These are phyloP conservation scores for Pisolithus marmoratus DNA, from an alignment of 768 basidiomycete species.

Conservation along the genomic window DNA sequence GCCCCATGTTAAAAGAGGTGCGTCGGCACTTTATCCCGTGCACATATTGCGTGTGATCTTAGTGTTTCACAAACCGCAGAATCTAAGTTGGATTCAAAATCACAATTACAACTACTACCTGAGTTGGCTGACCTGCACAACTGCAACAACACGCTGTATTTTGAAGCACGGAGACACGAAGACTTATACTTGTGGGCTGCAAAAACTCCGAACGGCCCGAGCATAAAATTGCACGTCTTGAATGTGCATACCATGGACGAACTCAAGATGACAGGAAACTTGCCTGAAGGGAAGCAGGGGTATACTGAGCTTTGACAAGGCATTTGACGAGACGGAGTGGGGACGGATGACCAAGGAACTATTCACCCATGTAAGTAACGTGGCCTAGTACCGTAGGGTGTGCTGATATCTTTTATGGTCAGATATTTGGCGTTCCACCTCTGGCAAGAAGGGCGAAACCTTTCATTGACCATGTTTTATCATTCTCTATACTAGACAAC, in stretches of 20 bases:
- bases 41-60: background rate
- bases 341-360: conserved; percentile 86
- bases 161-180: conserved; percentile 93
- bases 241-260: conserved; percentile 99
- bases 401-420: conserved; percentile 1
- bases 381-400: background rate
- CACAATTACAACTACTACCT: conserved; percentile 84
- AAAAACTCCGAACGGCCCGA: conserved; percentile 96
- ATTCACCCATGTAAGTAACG: conserved; percentile 76
- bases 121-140: conserved; percentile 96
- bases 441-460: conserved; percentile 90
- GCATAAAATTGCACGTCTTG: conserved; percentile 95
- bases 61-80: conserved; percentile 43
- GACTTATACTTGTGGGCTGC: conserved; percentile 96
- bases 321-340: conserved; percentile 86
- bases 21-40: too few relatives aligned
- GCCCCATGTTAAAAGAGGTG: conserved; percentile 96
- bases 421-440: conserved; percentile 96
- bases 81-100: conserved; percentile 96
- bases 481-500: conserved; percentile 90
- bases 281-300: conserved; percentile 95
- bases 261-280: conserved; percentile 98
- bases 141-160: conserved; percentile 96
- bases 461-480: conserved; percentile 96
- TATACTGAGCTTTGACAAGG: conserved; percentile 85